Evolutionary conservation across 306 rosid genomes (phyloP).

Genomic region (Parietaria judaica): DNA sequence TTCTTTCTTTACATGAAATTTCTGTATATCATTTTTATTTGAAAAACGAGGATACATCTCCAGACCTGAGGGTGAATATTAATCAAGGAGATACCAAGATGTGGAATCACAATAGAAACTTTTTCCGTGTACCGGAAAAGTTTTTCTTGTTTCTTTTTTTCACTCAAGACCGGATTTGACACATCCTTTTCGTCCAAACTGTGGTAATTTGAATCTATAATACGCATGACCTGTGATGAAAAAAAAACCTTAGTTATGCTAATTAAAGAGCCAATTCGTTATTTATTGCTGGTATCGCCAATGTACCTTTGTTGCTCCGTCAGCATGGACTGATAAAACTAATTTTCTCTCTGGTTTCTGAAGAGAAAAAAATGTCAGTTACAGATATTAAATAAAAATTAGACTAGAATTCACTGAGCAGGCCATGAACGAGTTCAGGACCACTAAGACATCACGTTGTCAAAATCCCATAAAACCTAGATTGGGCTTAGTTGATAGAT

Average conservation of each 20-base stretch:
- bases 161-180: conserved; percentile 31
- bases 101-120: conserved; percentile 53
- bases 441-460: background rate
- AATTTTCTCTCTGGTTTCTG: conserved; percentile 88
- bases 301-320: conserved; percentile 89
- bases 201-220: conserved; percentile 77
- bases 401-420: conserved; percentile 4
- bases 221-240: conserved; percentile 59
- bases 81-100: conserved; percentile 76
- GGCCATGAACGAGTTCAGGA: background rate
- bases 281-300: conserved; percentile 13
- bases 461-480: too few relatives aligned
- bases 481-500: too few relatives aligned
- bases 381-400: conserved; percentile 18
- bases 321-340: conserved; percentile 71
- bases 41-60: conserved; percentile 7
- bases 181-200: conserved; percentile 36
- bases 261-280: background rate
- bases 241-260: background rate
- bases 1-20: background rate
- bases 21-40: too few relatives aligned
- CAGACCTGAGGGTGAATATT: conserved; percentile 64
- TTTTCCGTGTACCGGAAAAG: conserved; percentile 57
- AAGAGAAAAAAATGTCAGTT: conserved; percentile 19
- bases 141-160: conserved; percentile 44